Base-by-base conservation (phyloP, 1,284 basidiomycete genomes). In the Malassezia globosa region DNA sequence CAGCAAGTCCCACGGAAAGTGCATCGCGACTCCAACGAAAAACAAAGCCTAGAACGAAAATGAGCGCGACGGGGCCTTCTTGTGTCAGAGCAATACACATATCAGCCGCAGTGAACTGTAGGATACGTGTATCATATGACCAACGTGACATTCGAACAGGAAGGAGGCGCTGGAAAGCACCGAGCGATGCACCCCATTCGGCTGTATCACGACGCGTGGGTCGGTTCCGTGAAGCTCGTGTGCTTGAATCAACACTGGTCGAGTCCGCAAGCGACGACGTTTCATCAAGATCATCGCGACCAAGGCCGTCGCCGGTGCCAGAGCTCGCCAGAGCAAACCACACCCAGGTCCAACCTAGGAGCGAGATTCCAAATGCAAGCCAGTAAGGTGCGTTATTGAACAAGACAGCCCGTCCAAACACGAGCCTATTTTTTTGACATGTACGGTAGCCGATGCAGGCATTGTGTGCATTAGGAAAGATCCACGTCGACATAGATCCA, bases 371-470 rank as follows among this genome's bases (percentile, higher is more conserved):
- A 11, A 52, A 25, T 4, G 44, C 33, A 7, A 52, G 25, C 50
- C 44, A 47, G 42, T 52, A 52, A 5, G 50, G 36, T n/a, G 50
- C 40, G 13, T 46, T 52, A 33, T 52, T 52, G 26, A 52, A 52
- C 16, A 52, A 37, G 10, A 42, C n/a, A 3, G 4, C n/a, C 14
- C 22, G 38, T 18, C 26, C 21, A n/a, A 23, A 13, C 16, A 37
- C n/a, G 19, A 37, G n/a, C n/a, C 11, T n/a, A 18, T 37, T 21
- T 2, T 29, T n/a, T 33, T 43, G 41, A 33, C 43, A 46, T 33
- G 29, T 22, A 4, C 33, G 18, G 36, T 52, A 52, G 22, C 50
- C 50, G 4, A 47, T 7, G 27, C 50, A 47, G 1, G 24, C 16
- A 31, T 52, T 52, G 5, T 26, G 25, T 18, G 24, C 35, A 7